Base-by-base conservation (phyloP, 2,329 filamentous ascomycete species). In the Trichoderma afroharzianum region DNA sequence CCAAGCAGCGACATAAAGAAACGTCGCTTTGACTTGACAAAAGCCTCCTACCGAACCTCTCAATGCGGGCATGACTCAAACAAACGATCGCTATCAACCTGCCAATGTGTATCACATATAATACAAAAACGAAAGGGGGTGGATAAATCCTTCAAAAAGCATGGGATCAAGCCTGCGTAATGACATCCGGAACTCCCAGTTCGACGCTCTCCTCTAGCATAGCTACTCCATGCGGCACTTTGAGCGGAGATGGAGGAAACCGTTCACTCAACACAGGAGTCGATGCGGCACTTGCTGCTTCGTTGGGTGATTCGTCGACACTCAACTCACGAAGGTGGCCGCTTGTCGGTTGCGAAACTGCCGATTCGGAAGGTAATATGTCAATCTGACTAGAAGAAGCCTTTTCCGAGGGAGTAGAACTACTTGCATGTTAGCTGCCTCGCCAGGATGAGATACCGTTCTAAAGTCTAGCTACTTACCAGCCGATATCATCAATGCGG, bases 201-300 rank as follows among this genome's bases (percentile, higher is more conserved):
- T 84, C 83, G 18, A 88, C 83, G 57, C 84, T 86, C 76, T 89
- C 88, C 76, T 90, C 88, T 3, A 85, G 85, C 30, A 90, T 77
- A 1, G 87, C 87, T 5, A 90, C 81, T 2, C 88, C 88, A 18
- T 84, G 82, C 4, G 82, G 80, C 1, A 88, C 84, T 33, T 85
- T 82, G 2, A 88, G 76, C 53, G 82, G 81, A 28, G 72, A 74
- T 7, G 77, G 70, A 11, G 73, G 61, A 33, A 75, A 70, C 55
- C 47, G 64, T 30, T 68, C 39, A 28, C 59, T 70, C 14, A 64
- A 33, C 8, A 28, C 36, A 12, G 30, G 43, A 24, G 57, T 9
- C 18, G 39, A n/a, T n/a, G 6, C 15, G 39, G 39, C 39, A 43
- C 39, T n/a, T 4, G 39, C 4, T 47, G 71, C 30, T 59, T 58